Percentiles rank a stretch among this genome's conserved stretches.
Evolutionary conservation across 306 rosid species (phyloP).

Genomic region (Vigna radiata): DNA sequence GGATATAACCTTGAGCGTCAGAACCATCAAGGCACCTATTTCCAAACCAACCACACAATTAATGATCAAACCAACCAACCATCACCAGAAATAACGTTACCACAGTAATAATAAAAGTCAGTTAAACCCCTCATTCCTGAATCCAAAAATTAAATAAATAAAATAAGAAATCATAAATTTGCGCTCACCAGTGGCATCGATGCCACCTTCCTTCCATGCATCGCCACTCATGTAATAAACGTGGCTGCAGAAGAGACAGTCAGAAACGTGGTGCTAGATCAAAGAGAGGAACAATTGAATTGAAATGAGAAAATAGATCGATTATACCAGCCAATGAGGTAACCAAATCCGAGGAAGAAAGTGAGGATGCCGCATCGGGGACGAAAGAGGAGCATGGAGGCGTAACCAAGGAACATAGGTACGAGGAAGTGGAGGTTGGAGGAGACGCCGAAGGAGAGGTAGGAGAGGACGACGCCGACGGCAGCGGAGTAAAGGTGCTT

Average conservation of each 20-base stretch:
- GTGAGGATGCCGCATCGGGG: constrained; percentile 78
- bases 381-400: constrained; percentile 78
- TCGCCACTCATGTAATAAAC: constrained; percentile 99
- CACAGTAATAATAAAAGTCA: background rate
- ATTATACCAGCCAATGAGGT: constrained; percentile 74
- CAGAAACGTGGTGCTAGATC: background rate
- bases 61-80: constrained; percentile 34
- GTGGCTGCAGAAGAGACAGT: constrained; percentile 65
- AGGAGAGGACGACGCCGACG: constrained; percentile 76
- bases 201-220: constrained; percentile 99
- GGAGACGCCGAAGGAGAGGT: constrained; percentile 87
- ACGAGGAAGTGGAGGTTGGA: constrained; percentile 85
- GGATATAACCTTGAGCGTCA: constrained; percentile 87
- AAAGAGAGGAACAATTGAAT: background rate
- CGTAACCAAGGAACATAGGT: constrained; percentile 81
- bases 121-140: background rate
- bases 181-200: constrained; percentile 93
- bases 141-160: background rate
- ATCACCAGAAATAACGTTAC: background rate
- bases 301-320: background rate
- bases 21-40: constrained; percentile 92
- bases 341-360: constrained; percentile 79
- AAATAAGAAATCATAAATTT: background rate
- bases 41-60: constrained; percentile 35
- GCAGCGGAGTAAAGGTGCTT: constrained; percentile 79